Percentiles rank a stretch among this genome's conserved stretches.
These are phyloP conservation scores for Phytopythium ostracodes DNA, from an alignment of 352 stramenopile species.

Conservation along the genomic window DNA sequence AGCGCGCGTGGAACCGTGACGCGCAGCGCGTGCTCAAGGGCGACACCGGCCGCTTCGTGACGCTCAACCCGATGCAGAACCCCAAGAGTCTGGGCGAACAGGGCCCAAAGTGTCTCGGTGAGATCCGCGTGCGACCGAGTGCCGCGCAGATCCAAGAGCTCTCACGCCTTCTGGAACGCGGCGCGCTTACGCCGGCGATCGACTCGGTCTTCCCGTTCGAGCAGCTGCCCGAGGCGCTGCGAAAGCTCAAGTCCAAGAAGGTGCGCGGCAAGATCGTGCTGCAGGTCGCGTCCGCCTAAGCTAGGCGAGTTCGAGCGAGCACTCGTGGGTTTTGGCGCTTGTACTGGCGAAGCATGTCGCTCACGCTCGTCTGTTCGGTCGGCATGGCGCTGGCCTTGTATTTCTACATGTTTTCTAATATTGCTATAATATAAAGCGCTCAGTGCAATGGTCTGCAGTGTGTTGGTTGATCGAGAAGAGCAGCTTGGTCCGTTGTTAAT, in stretches of 20 bases:
- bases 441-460: background rate
- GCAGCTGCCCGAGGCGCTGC: constrained; percentile 28
- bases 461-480: background rate
- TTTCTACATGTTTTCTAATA: background rate
- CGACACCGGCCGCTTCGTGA: constrained; percentile 22
- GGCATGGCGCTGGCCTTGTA: background rate
- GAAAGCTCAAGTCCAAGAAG: constrained; percentile 29
- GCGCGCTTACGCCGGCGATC: constrained; percentile 27
- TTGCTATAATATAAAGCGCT: background rate
- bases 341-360: no score
- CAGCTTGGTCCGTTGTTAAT: no score
- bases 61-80: constrained; percentile 27
- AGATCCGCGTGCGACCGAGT: constrained; percentile 21
- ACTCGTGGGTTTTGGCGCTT: background rate
- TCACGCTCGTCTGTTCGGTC: background rate
- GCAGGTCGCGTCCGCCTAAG: constrained; percentile 10
- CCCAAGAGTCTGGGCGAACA: constrained; percentile 26
- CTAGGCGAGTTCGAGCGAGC: background rate
- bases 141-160: constrained; percentile 35
- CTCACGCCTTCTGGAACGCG: constrained; percentile 21
- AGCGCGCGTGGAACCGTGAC: constrained; percentile 22
- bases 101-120: constrained; percentile 26
- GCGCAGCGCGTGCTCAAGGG: constrained; percentile 29
- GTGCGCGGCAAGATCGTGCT: constrained; percentile 56
- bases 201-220: constrained; percentile 40